Evolutionary conservation across 495 filamentous ascomycete genomes (phyloP).

Genomic region (Hamigera avellanea): DNA sequence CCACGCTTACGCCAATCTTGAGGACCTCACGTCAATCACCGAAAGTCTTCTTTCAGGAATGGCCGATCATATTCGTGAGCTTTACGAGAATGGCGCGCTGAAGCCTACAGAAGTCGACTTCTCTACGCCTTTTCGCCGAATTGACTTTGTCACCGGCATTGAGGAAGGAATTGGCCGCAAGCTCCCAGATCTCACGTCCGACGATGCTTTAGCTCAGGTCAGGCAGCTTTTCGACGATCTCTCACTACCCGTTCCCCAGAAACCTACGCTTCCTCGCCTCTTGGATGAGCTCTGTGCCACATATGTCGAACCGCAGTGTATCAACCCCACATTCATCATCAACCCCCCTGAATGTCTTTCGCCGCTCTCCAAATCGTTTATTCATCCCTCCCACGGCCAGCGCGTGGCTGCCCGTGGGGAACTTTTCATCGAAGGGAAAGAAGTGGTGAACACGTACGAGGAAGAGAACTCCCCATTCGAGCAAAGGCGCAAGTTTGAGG

Average conservation of each 20-base stretch:
- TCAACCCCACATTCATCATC: slow-evolving; percentile 73
- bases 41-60: slow-evolving; percentile 54
- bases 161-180: slow-evolving; percentile 49
- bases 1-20: slow-evolving; percentile 66
- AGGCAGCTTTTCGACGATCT: slow-evolving; percentile 44
- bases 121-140: slow-evolving; percentile 45
- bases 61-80: slow-evolving; percentile 34
- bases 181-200: slow-evolving; percentile 55
- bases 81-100: slow-evolving; percentile 38
- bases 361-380: slow-evolving; percentile 81
- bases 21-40: slow-evolving; percentile 63
- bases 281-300: slow-evolving; percentile 68
- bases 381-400: slow-evolving; percentile 47
- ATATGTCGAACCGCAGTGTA: slow-evolving; percentile 65
- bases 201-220: slow-evolving; percentile 44
- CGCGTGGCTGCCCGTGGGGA: slow-evolving; percentile 70
- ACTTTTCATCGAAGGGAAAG: slow-evolving; percentile 69
- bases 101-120: slow-evolving; percentile 45
- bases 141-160: slow-evolving; percentile 76
- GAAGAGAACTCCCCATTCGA: slow-evolving; percentile 91
- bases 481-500: slow-evolving; percentile 72
- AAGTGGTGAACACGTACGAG: slow-evolving; percentile 92
- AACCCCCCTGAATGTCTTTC: slow-evolving; percentile 87
- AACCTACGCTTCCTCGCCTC: slow-evolving; percentile 61
- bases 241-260: slow-evolving; percentile 36